Percentiles rank a stretch among this genome's conserved stretches.
Evolutionary conservation across 2,329 filamentous ascomycete genomes (phyloP).

Genomic region (Apiospora hydei): DNA sequence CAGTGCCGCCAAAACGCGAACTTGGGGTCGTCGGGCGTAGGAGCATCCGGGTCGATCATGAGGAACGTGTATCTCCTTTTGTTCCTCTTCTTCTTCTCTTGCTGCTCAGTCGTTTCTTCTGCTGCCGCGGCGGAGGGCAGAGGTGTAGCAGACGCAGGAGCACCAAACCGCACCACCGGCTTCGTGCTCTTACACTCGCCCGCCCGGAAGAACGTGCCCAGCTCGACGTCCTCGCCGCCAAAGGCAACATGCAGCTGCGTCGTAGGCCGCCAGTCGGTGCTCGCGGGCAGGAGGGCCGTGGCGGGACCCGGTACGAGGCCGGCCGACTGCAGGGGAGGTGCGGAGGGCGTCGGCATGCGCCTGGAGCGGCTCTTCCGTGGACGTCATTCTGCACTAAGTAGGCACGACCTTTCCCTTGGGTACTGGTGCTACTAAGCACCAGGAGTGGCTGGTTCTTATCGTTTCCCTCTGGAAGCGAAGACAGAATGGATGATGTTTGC

Average conservation of each 20-base stretch:
- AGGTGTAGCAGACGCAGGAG: background rate
- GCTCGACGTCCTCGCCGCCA: slow-evolving; percentile 41
- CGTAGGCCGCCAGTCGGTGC: slow-evolving; percentile 39
- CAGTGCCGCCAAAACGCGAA: slow-evolving; percentile 64
- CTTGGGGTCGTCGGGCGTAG: slow-evolving; percentile 61
- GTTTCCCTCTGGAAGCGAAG: too few relatives aligned
- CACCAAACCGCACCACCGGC: slow-evolving; percentile 32
- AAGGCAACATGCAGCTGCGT: slow-evolving; percentile 48
- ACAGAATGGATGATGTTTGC: too few relatives aligned
- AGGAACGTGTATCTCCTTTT: slow-evolving; percentile 56
- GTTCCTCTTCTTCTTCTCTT: slow-evolving; percentile 46
- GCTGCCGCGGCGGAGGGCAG: background rate
- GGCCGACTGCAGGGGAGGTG: background rate
- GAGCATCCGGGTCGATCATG: slow-evolving; percentile 62
- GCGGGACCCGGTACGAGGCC: background rate
- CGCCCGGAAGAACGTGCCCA: slow-evolving; percentile 50
- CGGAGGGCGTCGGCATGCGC: background rate
- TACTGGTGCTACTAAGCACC: background rate
- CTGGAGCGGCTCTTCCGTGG: background rate
- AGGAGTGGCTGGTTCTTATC: too few relatives aligned
- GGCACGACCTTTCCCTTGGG: background rate
- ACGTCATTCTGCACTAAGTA: background rate
- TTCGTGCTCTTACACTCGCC: slow-evolving; percentile 44
- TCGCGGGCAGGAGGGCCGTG: background rate
- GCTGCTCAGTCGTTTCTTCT: slow-evolving; percentile 17